These are phyloP conservation scores for Euphorbia corollata DNA, from an alignment of 441 rosid species.

Conservation along the genomic window DNA sequence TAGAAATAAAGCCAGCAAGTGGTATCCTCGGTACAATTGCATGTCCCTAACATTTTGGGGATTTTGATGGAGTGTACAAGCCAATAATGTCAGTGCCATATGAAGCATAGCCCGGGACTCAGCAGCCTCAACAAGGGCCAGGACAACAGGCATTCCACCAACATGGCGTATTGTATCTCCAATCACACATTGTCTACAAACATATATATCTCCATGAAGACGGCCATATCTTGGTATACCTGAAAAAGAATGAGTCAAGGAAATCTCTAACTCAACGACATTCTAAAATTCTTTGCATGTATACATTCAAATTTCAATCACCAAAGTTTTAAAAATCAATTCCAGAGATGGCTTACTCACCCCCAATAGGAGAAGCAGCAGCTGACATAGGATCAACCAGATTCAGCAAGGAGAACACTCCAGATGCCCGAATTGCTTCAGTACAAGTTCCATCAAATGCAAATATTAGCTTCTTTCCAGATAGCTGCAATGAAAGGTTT, in stretches of 20 bases:
- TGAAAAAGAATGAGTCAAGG: constrained; percentile 20
- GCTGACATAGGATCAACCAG: constrained; percentile 98
- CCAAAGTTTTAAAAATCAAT: constrained; percentile 4
- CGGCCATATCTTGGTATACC: constrained; percentile 99
- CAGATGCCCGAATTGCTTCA: constrained; percentile 79
- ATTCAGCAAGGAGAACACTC: constrained; percentile 82
- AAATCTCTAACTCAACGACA: constrained; percentile 5
- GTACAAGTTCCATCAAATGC: constrained; percentile 97
- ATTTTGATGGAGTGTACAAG: constrained; percentile 92
- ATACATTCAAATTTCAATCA: background rate
- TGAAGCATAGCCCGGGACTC: constrained; percentile 96
- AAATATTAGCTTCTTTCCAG: constrained; percentile 97
- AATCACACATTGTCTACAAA: constrained; percentile 84
- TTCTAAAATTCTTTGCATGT: background rate
- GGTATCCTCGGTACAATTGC: constrained; percentile 98
- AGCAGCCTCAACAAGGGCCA: constrained; percentile 96
- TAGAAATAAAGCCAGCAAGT: constrained; percentile 92
- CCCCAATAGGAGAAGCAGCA: constrained; percentile 99
- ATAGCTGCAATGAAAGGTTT: constrained; percentile 79
- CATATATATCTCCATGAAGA: constrained; percentile 71
- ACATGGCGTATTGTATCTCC: constrained; percentile 91
- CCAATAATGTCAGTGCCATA: constrained; percentile 89
- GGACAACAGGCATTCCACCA: constrained; percentile 87
- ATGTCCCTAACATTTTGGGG: constrained; percentile 95
- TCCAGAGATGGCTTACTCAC: constrained; percentile 33